Conservation (phyloP, 2,329 filamentous ascomycete genomes). For the Neoascochyta sp. region DNA sequence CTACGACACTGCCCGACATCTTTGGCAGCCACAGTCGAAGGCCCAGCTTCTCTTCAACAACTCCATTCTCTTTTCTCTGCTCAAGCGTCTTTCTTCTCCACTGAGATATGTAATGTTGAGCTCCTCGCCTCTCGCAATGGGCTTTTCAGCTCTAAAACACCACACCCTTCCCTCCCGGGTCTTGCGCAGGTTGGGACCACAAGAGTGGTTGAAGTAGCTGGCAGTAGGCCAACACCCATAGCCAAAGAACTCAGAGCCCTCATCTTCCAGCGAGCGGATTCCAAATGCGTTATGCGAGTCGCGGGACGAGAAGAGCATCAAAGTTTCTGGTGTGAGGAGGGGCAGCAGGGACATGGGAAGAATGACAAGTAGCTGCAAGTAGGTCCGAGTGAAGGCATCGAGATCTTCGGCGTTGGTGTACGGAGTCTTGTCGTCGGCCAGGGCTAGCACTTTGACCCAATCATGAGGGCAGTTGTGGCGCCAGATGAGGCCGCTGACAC, state of each 20-base stretch:
- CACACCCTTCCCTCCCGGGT: constrained; percentile 40
- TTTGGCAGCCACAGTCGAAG: constrained; percentile 44
- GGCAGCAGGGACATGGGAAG: constrained; percentile 37
- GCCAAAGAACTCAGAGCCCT: constrained; percentile 48
- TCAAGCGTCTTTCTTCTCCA: constrained; percentile 44
- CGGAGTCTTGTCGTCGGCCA: constrained; percentile 42
- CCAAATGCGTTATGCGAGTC: constrained; percentile 49
- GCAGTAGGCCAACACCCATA: constrained; percentile 47
- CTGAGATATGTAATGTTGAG: constrained; percentile 50
- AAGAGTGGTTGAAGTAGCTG: constrained; percentile 50
- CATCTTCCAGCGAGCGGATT: constrained; percentile 44
- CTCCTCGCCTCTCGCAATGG: constrained; percentile 41
- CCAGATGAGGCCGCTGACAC: constrained; percentile 41
- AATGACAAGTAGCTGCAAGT: constrained; percentile 43
- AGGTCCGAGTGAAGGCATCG: constrained; percentile 38
- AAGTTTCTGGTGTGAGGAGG: constrained; percentile 31
- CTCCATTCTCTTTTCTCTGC: constrained; percentile 34
- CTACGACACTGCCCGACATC: constrained; percentile 40
- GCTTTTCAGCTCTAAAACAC: constrained; percentile 38
- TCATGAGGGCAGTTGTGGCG: constrained; percentile 24
- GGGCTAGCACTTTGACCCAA: constrained; percentile 35
- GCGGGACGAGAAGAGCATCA: constrained; percentile 37
- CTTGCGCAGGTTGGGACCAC: constrained; percentile 45
- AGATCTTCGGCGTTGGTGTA: constrained; percentile 43
- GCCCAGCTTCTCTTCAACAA: constrained; percentile 44